A percentile compares a stretch with the other conserved stretches of the same genome.
phyloP scores from a whole-genome alignment of 2,329 filamentous ascomycete species.

The Talaromyces rugulosus region DNA sequence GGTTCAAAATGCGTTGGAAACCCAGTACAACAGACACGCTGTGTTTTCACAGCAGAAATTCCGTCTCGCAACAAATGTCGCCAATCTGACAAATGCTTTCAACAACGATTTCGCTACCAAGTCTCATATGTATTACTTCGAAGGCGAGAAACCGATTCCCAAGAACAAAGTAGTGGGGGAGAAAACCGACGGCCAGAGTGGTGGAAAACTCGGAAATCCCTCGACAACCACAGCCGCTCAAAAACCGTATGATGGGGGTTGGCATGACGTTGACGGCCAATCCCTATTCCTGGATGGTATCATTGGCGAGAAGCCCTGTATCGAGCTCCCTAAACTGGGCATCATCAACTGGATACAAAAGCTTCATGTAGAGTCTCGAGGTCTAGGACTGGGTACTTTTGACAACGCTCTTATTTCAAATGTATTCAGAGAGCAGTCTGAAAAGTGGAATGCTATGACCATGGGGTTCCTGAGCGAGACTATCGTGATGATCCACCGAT shows the following conservation, averaged over 20 bases:
- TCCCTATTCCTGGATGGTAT: not conserved
- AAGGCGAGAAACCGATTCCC: not conserved
- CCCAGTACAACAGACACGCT: conserved; percentile 32
- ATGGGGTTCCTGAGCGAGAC: conserved; percentile 49
- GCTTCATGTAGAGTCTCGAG: conserved; percentile 44
- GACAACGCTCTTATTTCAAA: conserved; percentile 25
- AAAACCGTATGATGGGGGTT: too few species aligned
- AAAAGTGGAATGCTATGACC: conserved; percentile 50
- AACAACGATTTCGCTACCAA: conserved; percentile 18
- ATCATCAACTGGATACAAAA: conserved; percentile 46
- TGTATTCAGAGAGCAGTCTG: conserved; percentile 51
- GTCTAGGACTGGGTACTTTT: conserved; percentile 53
- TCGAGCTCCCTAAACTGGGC: conserved; percentile 6
- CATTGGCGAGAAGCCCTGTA: not conserved
- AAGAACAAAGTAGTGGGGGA: too few species aligned
- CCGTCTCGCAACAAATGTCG: conserved; percentile 16
- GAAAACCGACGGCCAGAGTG: too few species aligned
- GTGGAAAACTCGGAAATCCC: too few species aligned
- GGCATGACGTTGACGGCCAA: not conserved
- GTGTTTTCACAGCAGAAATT: conserved; percentile 23
- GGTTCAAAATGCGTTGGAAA: conserved; percentile 17
- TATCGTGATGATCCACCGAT: conserved; percentile 51
- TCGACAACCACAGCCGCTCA: not conserved
- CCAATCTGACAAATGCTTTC: conserved; percentile 23
- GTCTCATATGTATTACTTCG: conserved; percentile 19